phyloP scores from a whole-genome alignment of 2,329 filamentous ascomycete genomes.

The Aspergillus ochraceus region DNA sequence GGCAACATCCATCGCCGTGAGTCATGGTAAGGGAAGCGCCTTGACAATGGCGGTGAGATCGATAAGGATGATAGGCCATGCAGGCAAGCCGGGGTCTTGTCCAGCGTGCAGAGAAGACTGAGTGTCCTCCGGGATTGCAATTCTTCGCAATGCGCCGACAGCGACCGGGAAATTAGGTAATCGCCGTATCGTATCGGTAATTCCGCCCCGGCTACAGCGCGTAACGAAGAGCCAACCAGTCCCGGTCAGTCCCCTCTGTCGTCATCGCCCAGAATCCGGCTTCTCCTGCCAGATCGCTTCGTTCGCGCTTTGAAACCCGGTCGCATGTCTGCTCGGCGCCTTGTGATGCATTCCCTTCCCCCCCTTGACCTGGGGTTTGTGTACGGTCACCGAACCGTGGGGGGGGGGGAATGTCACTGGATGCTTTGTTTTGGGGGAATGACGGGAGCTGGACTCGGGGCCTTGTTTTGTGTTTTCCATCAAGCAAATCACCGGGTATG shows the following conservation, averaged over 20 bases:
- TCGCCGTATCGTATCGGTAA: conserved; percentile 9
- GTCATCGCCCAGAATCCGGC: conserved; percentile 1
- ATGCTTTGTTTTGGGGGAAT: not conserved
- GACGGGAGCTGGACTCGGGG: not conserved
- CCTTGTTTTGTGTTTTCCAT: not conserved
- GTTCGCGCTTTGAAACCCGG: not conserved
- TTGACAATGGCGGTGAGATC: conserved; percentile 21
- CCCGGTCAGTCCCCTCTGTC: not conserved
- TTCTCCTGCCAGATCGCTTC: not conserved
- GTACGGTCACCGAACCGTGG: not conserved
- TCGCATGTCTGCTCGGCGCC: conserved; percentile 1
- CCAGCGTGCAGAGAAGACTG: too few relatives aligned
- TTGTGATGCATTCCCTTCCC: not conserved
- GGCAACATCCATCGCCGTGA: conserved; percentile 7
- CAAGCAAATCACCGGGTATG: not conserved
- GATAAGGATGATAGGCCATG: conserved; percentile 16
- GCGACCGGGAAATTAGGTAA: conserved; percentile 24
- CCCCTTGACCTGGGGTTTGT: not conserved
- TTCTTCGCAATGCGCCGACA: conserved; percentile 19
- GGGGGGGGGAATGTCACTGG: not conserved
- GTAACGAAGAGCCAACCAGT: conserved; percentile 7
- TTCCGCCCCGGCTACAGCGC: conserved; percentile 16
- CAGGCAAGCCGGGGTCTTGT: too few relatives aligned
- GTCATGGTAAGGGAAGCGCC: conserved; percentile 2
- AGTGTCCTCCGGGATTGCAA: not conserved